Evolutionary conservation across 371 early-diverging fungal species (phyloP).

Genomic region (Mortierella sp.): DNA sequence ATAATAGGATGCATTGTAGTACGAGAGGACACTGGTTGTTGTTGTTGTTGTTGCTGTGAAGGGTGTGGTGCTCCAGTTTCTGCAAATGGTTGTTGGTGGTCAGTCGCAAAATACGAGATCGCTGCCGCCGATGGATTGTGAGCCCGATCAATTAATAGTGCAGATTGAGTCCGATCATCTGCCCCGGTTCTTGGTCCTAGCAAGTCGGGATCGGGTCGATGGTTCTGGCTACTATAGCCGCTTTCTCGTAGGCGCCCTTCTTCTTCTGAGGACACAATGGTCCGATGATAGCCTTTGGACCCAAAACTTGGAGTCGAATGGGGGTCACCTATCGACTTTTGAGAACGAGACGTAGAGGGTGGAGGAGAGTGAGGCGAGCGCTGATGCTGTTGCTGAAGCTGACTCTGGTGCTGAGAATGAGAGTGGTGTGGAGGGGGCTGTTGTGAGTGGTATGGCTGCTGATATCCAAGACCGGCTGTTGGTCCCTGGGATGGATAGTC

Average conservation of each 20-base stretch:
- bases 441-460: not conserved
- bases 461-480: too few relatives aligned
- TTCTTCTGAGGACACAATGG: too few relatives aligned
- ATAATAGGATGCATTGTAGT: not conserved
- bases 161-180: too few relatives aligned
- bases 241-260: too few relatives aligned
- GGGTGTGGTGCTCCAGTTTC: not conserved
- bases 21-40: not conserved
- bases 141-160: conserved; percentile 14
- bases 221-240: too few relatives aligned
- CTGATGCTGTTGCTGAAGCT: conserved; percentile 3
- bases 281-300: too few relatives aligned
- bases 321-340: too few relatives aligned
- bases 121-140: conserved; percentile 1
- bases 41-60: conserved; percentile 8
- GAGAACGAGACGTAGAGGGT: not conserved
- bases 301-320: too few relatives aligned
- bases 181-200: too few relatives aligned
- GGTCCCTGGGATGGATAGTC: too few relatives aligned
- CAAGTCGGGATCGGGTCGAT: too few relatives aligned
- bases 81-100: conserved; percentile 4
- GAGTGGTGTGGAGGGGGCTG: not conserved
- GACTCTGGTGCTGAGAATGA: not conserved
- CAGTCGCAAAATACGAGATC: not conserved
- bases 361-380: not conserved